phyloP scores from a whole-genome alignment of 345 rosid species.

The Erysimum cheiranthoides region DNA sequence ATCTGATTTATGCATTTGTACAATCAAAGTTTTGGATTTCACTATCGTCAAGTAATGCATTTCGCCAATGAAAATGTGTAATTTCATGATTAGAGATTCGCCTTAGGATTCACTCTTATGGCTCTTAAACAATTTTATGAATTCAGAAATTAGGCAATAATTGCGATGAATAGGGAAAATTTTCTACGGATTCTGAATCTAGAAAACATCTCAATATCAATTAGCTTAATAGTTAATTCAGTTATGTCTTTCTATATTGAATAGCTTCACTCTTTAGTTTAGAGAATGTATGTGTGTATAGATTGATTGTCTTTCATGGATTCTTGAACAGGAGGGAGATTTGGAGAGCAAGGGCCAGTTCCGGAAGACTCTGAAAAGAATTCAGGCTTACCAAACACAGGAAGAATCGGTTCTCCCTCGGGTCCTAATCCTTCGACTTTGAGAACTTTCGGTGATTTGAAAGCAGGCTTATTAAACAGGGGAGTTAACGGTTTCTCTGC shows the following conservation, averaged over 20 bases:
- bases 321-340: constrained; percentile 37
- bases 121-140: background rate
- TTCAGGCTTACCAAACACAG: background rate
- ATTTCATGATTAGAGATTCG: constrained; percentile 1
- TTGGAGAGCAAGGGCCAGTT: background rate
- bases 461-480: constrained; percentile 20
- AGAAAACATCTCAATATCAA: background rate
- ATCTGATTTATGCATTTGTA: background rate
- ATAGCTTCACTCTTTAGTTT: background rate
- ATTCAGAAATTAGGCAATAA: background rate
- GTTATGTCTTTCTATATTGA: background rate
- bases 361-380: constrained; percentile 34
- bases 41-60: background rate
- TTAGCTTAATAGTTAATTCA: background rate
- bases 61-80: background rate
- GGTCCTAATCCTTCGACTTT: constrained; percentile 28
- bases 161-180: background rate
- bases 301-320: constrained; percentile 20
- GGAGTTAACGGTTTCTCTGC: background rate
- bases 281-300: constrained; percentile 2
- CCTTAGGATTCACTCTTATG: background rate
- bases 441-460: constrained; percentile 18
- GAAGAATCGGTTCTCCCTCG: background rate
- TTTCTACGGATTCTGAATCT: background rate
- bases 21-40: background rate